phyloP scores from a whole-genome alignment of 139 green algal species.

The Micractinium conductrix region DNA sequence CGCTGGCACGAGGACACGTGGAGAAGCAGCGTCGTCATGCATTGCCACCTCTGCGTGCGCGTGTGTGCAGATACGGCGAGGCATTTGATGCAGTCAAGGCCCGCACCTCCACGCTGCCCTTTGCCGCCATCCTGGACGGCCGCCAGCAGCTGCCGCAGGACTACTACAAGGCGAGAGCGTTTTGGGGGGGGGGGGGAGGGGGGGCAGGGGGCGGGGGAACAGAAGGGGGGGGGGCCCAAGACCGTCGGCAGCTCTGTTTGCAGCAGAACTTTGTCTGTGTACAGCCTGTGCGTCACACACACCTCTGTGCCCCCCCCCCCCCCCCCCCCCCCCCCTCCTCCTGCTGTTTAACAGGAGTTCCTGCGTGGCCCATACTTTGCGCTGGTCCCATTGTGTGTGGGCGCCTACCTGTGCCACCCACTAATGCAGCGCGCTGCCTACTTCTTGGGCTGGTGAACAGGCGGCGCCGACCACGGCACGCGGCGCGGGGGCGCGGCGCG shows the following conservation, averaged over 20 bases:
- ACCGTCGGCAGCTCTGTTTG: not conserved
- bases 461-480: too few species aligned
- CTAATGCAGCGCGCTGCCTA: constrained; percentile 88
- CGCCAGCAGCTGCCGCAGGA: constrained; percentile 90
- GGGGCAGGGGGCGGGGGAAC: too few species aligned
- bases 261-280: not conserved
- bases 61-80: constrained; percentile 65
- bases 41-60: not conserved
- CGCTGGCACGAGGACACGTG: too few species aligned
- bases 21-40: too few species aligned
- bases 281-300: not conserved
- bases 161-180: constrained; percentile 80
- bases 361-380: constrained; percentile 86
- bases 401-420: constrained; percentile 90
- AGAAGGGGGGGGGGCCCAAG: too few species aligned
- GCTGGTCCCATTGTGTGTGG: constrained; percentile 84
- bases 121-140: constrained; percentile 90
- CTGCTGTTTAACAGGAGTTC: constrained; percentile 71
- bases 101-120: constrained; percentile 90
- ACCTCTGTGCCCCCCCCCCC: too few species aligned
- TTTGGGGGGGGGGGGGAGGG: not conserved
- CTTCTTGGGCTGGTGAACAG: constrained; percentile 86
- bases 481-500: too few species aligned
- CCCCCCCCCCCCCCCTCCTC: not conserved
- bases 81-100: constrained; percentile 87